These are phyloP conservation scores for Annona cherimola DNA, from an alignment of 164 flowering plant species.

Conservation along the genomic window DNA sequence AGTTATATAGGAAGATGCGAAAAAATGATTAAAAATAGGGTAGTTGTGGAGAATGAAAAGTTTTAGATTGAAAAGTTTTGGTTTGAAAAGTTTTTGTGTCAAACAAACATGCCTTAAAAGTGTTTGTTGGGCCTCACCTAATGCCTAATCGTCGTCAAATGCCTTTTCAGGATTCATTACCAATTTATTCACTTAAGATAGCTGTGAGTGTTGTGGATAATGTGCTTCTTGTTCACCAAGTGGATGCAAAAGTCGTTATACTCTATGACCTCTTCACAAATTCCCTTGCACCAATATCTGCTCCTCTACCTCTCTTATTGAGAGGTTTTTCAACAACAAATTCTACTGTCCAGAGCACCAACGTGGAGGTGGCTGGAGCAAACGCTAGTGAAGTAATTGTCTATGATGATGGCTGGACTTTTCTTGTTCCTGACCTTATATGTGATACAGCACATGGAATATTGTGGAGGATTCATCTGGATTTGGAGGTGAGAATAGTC, in stretches of 20 bases:
- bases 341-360: conserved; percentile 29
- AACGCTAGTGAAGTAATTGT: conserved; percentile 35
- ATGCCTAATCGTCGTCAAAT: conserved; percentile 2
- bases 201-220: conserved; percentile 89
- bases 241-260: conserved; percentile 93
- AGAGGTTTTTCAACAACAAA: conserved; percentile 51
- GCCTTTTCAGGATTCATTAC: conserved; percentile 75
- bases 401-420: conserved; percentile 88
- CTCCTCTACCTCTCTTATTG: conserved; percentile 86
- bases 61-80: no score
- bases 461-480: conserved; percentile 84
- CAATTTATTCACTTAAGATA: conserved; percentile 80
- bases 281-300: conserved; percentile 88
- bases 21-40: no score
- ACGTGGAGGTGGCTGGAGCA: conserved; percentile 29
- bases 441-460: conserved; percentile 58
- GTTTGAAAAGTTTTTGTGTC: no score
- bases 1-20: no score
- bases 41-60: no score
- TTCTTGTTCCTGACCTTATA: conserved; percentile 80
- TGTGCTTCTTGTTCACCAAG: conserved; percentile 93
- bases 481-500: conserved; percentile 62
- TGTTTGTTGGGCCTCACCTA: no score
- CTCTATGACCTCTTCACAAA: conserved; percentile 80
- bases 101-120: not conserved